Percentiles rank a stretch among this genome's conserved stretches.
Conservation (phyloP, 2,329 filamentous ascomycete genomes). For the Fusarium palustre region DNA sequence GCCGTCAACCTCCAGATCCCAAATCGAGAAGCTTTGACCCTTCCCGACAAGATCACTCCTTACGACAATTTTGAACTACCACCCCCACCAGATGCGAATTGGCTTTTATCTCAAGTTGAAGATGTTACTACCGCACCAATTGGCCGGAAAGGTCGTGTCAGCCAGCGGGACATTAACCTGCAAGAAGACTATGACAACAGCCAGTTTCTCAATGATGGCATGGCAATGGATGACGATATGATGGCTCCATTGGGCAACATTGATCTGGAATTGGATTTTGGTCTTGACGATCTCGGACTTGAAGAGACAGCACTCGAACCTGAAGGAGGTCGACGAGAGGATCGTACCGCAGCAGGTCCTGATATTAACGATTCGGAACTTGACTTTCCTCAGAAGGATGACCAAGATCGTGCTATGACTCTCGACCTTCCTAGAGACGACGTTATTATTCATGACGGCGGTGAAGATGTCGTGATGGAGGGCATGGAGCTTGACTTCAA, state of each 20-base stretch:
- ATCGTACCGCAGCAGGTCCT: conserved; percentile 9
- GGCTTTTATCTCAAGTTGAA: conserved; percentile 82
- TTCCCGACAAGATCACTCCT: conserved; percentile 93
- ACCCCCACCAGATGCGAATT: conserved; percentile 87
- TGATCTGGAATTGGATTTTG: conserved; percentile 79
- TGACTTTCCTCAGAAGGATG: conserved; percentile 65
- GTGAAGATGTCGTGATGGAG: conserved; percentile 70
- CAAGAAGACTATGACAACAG: conserved; percentile 79
- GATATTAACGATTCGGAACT: conserved; percentile 70
- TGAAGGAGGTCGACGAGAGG: conserved; percentile 89
- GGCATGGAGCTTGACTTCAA: conserved; percentile 73
- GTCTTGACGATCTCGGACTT: conserved; percentile 77
- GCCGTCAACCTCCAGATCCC: conserved; percentile 84
- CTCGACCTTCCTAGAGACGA: conserved; percentile 65
- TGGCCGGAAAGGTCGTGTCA: conserved; percentile 68
- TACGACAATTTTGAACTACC: conserved; percentile 82
- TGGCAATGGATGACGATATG: conserved; percentile 68
- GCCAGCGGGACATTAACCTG: conserved; percentile 74
- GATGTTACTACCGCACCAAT: conserved; percentile 66
- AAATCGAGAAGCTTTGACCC: conserved; percentile 85
- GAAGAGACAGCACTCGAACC: conserved; percentile 71
- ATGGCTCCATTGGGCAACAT: conserved; percentile 72
- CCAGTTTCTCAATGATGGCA: conserved; percentile 80
- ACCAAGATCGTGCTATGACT: conserved; percentile 66
- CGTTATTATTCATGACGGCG: conserved; percentile 71